Base-by-base conservation (phyloP, 441 rosid genomes). In the Capsella rubella region DNA sequence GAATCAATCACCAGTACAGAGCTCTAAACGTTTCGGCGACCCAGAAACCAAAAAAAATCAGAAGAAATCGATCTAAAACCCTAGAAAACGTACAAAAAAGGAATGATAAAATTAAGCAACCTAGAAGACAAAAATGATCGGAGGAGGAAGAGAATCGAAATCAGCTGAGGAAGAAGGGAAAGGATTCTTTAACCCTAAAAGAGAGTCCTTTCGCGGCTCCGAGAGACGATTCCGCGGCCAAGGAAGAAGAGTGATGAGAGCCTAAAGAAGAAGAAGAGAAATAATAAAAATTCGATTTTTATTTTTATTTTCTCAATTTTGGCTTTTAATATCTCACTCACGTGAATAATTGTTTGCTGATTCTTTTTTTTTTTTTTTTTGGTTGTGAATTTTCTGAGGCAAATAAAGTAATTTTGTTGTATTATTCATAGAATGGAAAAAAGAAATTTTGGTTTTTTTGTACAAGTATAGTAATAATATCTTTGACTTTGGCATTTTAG, bases 201-300 rank as follows among this genome's bases (percentile, higher is more conserved):
- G 74, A 45, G 31, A 51, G 79, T n/a, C 78, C 28, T 63, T 69
- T 75, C 34, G 58, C 55, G 39, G 50, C 52, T 47, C n/a, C 64
- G 34, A 61, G 18, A 45, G 79, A 58, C 67, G 79, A 68, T 68
- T 75, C 79, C 73, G 32, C 63, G 63, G 73, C 78, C 27, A 74
- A 15, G 69, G 61, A n/a, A 74, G 61, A 21, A 21, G 25, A 21
- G 25, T 21, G 25, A 21, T 74, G 78, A 65, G 56, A 9, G 43
- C 18, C 49, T 45, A 2, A 6, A 32, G 37, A 34, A 8, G 35
- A 32, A 32, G 37, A 6, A 46, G 9, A n/a, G 6, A 2, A 3
- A 6, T 7, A 46, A 46, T 15, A 50, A 8, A 8, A 47, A 7
- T 6, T 7, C 52, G 52, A 45, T n/a, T 47, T 45, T 32, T 29